These are phyloP conservation scores for Schizophyllum commune DNA, from an alignment of 1,284 basidiomycete genomes.

Conservation along the genomic window DNA sequence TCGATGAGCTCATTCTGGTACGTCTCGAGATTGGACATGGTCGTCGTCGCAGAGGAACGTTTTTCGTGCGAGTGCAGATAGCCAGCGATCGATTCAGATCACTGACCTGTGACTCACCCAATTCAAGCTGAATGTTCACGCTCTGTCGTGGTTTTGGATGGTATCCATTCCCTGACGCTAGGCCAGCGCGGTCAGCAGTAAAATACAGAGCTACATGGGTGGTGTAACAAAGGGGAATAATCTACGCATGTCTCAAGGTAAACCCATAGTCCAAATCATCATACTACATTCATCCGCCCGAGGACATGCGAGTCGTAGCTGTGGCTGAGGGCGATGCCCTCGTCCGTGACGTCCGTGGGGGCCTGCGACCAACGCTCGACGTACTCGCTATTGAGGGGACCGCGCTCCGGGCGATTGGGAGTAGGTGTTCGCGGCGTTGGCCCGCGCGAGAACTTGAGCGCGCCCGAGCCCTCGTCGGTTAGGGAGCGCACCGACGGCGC, in stretches of 20 bases:
- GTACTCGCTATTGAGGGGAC: background rate
- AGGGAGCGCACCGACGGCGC: background rate
- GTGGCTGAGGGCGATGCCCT: background rate
- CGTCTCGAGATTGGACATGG: conserved; percentile 11
- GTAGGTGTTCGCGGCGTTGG: background rate
- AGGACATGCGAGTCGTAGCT: background rate
- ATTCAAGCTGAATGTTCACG: too few relatives aligned
- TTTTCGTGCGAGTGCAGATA: background rate
- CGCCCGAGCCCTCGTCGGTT: background rate
- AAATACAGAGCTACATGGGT: background rate
- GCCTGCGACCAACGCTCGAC: background rate
- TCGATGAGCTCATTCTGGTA: conserved; percentile 34
- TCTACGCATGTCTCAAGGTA: background rate
- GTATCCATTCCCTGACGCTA: too few relatives aligned
- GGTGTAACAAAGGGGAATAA: background rate
- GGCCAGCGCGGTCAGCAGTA: background rate
- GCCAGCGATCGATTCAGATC: background rate
- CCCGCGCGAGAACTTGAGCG: background rate
- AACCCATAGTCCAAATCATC: background rate
- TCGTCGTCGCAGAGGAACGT: background rate
- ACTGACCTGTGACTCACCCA: too few relatives aligned
- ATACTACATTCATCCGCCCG: background rate
- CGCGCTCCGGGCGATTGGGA: too few relatives aligned
- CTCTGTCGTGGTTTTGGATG: too few relatives aligned
- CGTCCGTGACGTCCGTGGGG: background rate